phyloP scores from a whole-genome alignment of 202 grass and related monocot species.

The Carex sylvatica region DNA sequence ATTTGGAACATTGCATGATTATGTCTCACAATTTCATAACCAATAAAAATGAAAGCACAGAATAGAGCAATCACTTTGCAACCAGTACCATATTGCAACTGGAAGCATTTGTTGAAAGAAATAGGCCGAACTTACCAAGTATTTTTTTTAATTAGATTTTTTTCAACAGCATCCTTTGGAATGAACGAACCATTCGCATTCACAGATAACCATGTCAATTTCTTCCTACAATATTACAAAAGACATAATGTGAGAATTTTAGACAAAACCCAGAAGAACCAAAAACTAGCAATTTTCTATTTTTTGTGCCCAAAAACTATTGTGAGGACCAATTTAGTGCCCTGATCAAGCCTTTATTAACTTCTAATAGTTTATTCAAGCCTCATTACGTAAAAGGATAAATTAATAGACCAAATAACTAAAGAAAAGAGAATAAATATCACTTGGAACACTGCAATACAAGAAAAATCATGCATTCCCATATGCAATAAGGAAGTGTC shows the following conservation, averaged over 20 bases:
- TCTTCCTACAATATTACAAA: constrained; percentile 49
- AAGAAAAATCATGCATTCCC: not conserved
- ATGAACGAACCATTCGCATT: constrained; percentile 64
- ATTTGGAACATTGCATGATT: not conserved
- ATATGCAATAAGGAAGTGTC: not conserved
- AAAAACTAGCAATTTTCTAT: not conserved
- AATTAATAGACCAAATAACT: not conserved
- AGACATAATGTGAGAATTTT: not conserved
- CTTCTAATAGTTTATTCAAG: not conserved
- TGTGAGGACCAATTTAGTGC: not conserved
- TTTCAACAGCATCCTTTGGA: constrained; percentile 58
- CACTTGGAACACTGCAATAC: not conserved
- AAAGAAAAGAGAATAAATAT: not conserved
- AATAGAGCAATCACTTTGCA: not conserved
- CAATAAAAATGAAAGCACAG: not conserved
- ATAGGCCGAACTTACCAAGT: constrained; percentile 46
- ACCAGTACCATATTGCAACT: not conserved
- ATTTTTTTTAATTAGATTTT: constrained; percentile 44
- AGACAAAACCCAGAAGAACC: not conserved
- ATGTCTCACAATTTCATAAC: not conserved
- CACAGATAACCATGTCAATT: constrained; percentile 79
- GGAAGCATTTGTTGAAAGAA: not conserved
- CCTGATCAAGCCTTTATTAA: not conserved
- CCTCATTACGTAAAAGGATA: not conserved
- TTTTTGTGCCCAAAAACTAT: not conserved